These are phyloP conservation scores for Graphiopsis chlorocephala DNA, from an alignment of 2,329 filamentous ascomycete species.

Conservation along the genomic window DNA sequence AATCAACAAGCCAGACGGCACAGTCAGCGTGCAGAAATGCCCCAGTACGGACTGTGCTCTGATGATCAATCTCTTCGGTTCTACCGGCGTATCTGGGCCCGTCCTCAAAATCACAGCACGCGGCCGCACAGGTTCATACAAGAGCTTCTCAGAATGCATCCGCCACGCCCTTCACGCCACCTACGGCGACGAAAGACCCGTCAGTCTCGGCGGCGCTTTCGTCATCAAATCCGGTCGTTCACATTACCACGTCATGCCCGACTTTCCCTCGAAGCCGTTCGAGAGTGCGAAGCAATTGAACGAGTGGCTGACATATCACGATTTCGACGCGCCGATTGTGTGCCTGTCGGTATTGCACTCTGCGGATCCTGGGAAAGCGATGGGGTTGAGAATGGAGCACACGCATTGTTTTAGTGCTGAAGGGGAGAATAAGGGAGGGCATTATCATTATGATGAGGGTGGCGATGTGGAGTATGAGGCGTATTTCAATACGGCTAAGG, in stretches of 20 bases:
- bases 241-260: slow-evolving; percentile 32
- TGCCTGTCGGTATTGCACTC: slow-evolving; percentile 32
- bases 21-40: slow-evolving; percentile 17
- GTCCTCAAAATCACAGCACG: slow-evolving; percentile 31
- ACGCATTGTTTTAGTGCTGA: slow-evolving; percentile 31
- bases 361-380: slow-evolving; percentile 27
- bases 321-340: slow-evolving; percentile 31
- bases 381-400: slow-evolving; percentile 34
- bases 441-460: slow-evolving; percentile 32
- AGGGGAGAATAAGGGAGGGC: slow-evolving; percentile 28
- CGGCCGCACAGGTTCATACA: slow-evolving; percentile 22
- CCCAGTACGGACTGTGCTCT: slow-evolving; percentile 30
- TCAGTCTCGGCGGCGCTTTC: slow-evolving; percentile 31
- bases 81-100: slow-evolving; percentile 24
- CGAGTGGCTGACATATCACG: slow-evolving; percentile 31
- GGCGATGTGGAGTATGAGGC: slow-evolving; percentile 32
- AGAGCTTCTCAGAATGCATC: slow-evolving; percentile 31
- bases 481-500: slow-evolving; percentile 32
- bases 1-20: slow-evolving; percentile 40
- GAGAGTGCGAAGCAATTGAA: slow-evolving; percentile 27
- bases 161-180: slow-evolving; percentile 22
- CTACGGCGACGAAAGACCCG: slow-evolving; percentile 25
- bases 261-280: slow-evolving; percentile 30
- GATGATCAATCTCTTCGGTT: slow-evolving; percentile 34
- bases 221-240: slow-evolving; percentile 28